These are phyloP conservation scores for Talaromyces sp. DNA, from an alignment of 2,329 filamentous ascomycete species.

Conservation along the genomic window DNA sequence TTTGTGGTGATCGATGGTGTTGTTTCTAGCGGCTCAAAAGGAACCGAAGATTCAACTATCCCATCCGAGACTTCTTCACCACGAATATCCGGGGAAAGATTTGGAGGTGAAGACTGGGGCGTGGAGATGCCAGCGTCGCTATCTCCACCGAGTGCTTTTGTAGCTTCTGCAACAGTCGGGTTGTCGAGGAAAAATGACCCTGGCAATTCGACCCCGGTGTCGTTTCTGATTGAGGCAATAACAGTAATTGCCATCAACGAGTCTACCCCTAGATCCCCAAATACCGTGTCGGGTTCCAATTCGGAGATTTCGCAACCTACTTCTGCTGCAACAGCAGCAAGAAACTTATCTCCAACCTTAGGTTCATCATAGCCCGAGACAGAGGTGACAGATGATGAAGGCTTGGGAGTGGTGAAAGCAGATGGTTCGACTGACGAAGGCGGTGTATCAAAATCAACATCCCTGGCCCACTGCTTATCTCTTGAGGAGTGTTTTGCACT, in stretches of 20 bases:
- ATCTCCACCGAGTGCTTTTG: constrained; percentile 13
- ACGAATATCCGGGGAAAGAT: not conserved
- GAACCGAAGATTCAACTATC: not conserved
- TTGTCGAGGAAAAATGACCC: constrained; percentile 53
- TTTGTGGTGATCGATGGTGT: not conserved
- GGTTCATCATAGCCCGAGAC: not conserved
- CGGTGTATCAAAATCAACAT: not conserved
- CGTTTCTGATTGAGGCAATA: constrained; percentile 19
- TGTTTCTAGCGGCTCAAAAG: not conserved
- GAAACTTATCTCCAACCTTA: not conserved
- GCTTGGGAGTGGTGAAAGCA: not conserved
- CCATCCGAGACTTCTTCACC: not conserved
- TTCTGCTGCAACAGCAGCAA: constrained; percentile 29
- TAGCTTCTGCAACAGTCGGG: constrained; percentile 34
- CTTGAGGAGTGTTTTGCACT: not conserved
- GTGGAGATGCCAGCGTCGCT: not conserved
- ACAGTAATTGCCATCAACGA: constrained; percentile 28
- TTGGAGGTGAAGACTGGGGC: not conserved
- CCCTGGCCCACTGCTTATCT: not conserved
- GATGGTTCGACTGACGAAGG: not conserved
- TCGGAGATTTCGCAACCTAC: constrained; percentile 29
- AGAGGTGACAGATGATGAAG: not conserved
- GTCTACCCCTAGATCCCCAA: constrained; percentile 26
- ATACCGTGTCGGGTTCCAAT: constrained; percentile 18
- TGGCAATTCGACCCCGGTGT: constrained; percentile 50